These are phyloP conservation scores for Neopestalotiopsis sp. DNA, from an alignment of 2,329 filamentous ascomycete genomes.

Conservation along the genomic window DNA sequence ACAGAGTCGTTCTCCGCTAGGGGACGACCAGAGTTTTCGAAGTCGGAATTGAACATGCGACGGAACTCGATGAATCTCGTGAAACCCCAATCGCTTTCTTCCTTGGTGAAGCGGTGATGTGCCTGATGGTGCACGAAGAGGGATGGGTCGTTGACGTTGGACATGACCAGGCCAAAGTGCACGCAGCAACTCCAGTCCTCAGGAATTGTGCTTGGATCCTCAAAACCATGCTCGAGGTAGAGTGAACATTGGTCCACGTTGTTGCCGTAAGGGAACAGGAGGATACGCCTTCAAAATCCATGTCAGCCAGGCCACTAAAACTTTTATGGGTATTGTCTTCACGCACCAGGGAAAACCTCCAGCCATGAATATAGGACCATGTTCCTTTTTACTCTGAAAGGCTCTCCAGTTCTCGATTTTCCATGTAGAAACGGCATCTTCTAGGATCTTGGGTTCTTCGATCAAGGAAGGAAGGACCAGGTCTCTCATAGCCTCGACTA, in stretches of 20 bases:
- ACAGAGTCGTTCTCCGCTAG: conserved; percentile 78
- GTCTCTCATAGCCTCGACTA: conserved; percentile 86
- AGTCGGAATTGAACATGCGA: conserved; percentile 80
- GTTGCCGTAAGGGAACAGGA: conserved; percentile 96
- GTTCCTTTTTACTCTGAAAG: conserved; percentile 74
- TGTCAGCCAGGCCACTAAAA: conserved; percentile 27
- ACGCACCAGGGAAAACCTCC: conserved; percentile 85
- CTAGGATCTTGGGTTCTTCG: conserved; percentile 80
- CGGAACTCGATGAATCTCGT: conserved; percentile 93
- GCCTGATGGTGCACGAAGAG: conserved; percentile 82
- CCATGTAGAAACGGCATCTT: conserved; percentile 83
- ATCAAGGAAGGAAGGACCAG: conserved; percentile 73
- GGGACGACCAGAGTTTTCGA: conserved; percentile 72
- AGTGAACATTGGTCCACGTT: conserved; percentile 93
- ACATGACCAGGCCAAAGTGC: conserved; percentile 92
- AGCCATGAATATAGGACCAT: conserved; percentile 86
- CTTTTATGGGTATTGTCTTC: conserved; percentile 14
- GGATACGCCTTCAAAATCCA: conserved; percentile 71
- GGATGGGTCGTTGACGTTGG: conserved; percentile 91
- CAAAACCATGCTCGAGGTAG: conserved; percentile 94
- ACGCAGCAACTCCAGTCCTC: conserved; percentile 97
- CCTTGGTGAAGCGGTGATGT: conserved; percentile 94
- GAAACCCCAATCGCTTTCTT: conserved; percentile 98
- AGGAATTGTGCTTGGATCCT: conserved; percentile 72
- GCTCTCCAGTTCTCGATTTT: conserved; percentile 83